Conservation (phyloP, 257 asterid genomes). For the Echites panduratus region DNA sequence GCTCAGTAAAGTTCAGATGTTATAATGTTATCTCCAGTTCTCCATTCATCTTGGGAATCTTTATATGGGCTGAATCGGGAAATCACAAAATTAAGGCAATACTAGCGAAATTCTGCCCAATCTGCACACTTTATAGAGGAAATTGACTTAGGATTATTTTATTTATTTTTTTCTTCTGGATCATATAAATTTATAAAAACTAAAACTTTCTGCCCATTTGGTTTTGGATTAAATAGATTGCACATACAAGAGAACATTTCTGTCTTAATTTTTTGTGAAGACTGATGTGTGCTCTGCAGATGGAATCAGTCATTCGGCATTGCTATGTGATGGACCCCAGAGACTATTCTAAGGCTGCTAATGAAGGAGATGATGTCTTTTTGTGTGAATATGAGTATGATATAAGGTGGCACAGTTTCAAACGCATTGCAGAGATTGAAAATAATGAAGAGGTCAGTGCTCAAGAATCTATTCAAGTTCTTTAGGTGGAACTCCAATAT, state of each 20-base stretch:
- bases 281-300: constrained; percentile 36
- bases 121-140: not conserved
- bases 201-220: not conserved
- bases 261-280: not conserved
- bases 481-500: constrained; percentile 3
- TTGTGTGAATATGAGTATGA: constrained; percentile 93
- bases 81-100: not conserved
- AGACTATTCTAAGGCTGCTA: constrained; percentile 54
- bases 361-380: constrained; percentile 88
- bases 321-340: constrained; percentile 70
- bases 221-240: not conserved
- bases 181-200: not conserved
- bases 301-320: constrained; percentile 78
- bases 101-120: not conserved
- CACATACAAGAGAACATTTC: constrained; percentile 5
- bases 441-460: constrained; percentile 45
- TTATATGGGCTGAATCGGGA: not conserved
- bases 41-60: not conserved
- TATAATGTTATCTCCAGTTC: not conserved
- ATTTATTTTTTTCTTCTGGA: not conserved
- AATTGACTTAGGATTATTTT: not conserved
- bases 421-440: constrained; percentile 70
- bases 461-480: not conserved
- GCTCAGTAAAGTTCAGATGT: not conserved
- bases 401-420: constrained; percentile 72